phyloP scores from a whole-genome alignment of 495 filamentous ascomycete species.

The Bryoglossum gracile region DNA sequence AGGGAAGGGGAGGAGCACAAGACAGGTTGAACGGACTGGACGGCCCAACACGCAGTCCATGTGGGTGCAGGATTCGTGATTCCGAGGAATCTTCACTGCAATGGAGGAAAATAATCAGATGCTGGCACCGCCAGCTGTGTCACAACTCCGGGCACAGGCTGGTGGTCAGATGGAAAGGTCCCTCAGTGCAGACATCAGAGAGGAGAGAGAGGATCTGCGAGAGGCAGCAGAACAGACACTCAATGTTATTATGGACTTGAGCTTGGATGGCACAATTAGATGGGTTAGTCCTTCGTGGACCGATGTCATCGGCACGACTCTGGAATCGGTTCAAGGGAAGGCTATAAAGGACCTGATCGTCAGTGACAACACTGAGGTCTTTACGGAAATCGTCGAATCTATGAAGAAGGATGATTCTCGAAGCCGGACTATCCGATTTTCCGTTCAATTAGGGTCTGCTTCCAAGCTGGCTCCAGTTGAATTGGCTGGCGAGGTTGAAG shows the following conservation, averaged over 20 bases:
- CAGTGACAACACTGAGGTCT: slow-evolving; percentile 64
- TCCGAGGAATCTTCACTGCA: slow-evolving; percentile 17
- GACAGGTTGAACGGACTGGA: no score
- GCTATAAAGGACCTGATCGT: slow-evolving; percentile 75
- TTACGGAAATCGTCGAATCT: slow-evolving; percentile 72
- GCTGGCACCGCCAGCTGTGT: slow-evolving; percentile 24
- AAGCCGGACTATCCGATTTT: slow-evolving; percentile 86
- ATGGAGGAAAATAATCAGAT: slow-evolving; percentile 18
- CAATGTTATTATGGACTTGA: slow-evolving; percentile 91
- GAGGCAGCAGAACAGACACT: slow-evolving; percentile 93
- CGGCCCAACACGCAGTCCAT: slow-evolving; percentile 21
- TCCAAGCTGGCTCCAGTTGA: slow-evolving; percentile 56
- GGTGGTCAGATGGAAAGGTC: slow-evolving; percentile 44
- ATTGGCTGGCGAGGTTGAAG: slow-evolving; percentile 36
- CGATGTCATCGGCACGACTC: slow-evolving; percentile 77
- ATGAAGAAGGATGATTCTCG: slow-evolving; percentile 91
- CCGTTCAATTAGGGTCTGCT: slow-evolving; percentile 63
- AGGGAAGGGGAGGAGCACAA: background rate
- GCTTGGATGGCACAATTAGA: slow-evolving; percentile 76
- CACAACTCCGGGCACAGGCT: slow-evolving; percentile 39
- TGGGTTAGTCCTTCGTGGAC: slow-evolving; percentile 98
- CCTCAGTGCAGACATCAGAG: slow-evolving; percentile 47
- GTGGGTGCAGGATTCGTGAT: slow-evolving; percentile 15
- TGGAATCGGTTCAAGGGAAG: slow-evolving; percentile 65
- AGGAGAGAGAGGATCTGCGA: slow-evolving; percentile 84